Conservation (phyloP, 495 filamentous ascomycete genomes). For the Bathelium albidoporum region DNA sequence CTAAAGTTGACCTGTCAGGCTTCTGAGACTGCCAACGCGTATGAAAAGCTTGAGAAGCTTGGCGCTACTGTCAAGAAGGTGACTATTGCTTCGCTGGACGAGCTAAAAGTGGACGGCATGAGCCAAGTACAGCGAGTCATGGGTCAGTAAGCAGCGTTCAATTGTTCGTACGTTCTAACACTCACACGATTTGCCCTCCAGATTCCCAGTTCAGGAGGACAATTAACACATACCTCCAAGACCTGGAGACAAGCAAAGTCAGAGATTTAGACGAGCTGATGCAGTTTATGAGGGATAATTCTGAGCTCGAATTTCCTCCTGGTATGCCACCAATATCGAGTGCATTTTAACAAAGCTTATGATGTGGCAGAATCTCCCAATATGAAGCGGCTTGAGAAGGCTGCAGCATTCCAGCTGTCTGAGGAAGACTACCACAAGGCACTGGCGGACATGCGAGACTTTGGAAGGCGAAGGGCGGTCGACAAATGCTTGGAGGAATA, state of each 20-base stretch:
- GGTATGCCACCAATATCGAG: not conserved
- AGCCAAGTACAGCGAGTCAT: not conserved
- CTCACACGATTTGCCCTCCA: not conserved
- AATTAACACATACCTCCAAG: not conserved
- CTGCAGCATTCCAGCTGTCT: not conserved
- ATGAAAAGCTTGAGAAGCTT: not conserved
- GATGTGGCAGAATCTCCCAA: not conserved
- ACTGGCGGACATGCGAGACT: not conserved
- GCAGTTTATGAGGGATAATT: not conserved
- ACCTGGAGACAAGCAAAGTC: not conserved
- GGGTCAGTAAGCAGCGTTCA: not conserved
- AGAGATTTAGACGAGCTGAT: not conserved
- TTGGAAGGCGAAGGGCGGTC: slow-evolving; percentile 3
- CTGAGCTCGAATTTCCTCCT: not conserved
- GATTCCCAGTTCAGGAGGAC: not conserved
- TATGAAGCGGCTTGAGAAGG: not conserved
- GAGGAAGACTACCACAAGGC: not conserved
- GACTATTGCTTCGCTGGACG: not conserved
- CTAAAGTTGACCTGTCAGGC: not conserved
- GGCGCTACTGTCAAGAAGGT: not conserved
- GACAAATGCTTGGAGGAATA: slow-evolving; percentile 18
- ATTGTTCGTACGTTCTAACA: not conserved
- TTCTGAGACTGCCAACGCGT: not conserved
- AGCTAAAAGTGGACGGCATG: not conserved
- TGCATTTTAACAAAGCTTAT: not conserved